Percentiles rank a stretch among this genome's conserved stretches.
phyloP scores from a whole-genome alignment of 2,329 filamentous ascomycete genomes.

The Cylindrodendrum hubeiense region DNA sequence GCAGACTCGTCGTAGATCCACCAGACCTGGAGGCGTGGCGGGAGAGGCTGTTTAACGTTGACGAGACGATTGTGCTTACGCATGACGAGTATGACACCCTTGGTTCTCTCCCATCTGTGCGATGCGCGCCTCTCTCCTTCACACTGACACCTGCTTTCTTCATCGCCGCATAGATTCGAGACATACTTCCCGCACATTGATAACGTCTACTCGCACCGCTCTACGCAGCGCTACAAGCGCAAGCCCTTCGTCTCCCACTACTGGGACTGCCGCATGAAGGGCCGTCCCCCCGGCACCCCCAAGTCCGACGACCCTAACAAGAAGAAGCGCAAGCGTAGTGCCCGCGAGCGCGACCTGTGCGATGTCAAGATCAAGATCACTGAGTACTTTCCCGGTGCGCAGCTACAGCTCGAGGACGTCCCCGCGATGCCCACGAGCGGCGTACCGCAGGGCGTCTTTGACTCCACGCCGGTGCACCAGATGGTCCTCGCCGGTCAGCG shows the following conservation, averaged over 20 bases:
- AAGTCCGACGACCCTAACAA: constrained; percentile 85
- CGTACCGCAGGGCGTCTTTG: constrained; percentile 14
- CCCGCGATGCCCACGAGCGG: not conserved
- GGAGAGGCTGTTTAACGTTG: constrained; percentile 79
- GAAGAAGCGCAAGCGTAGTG: constrained; percentile 83
- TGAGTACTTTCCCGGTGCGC: constrained; percentile 75
- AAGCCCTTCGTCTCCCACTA: constrained; percentile 88
- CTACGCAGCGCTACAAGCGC: constrained; percentile 83
- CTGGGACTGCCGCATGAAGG: constrained; percentile 87
- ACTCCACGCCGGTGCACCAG: constrained; percentile 24
- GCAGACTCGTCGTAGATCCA: constrained; percentile 72
- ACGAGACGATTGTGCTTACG: constrained; percentile 77
- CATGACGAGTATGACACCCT: constrained; percentile 74
- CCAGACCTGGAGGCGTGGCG: constrained; percentile 78
- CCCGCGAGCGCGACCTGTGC: constrained; percentile 82
- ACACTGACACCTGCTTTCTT: constrained; percentile 9
- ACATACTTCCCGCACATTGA: constrained; percentile 88
- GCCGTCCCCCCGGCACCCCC: constrained; percentile 81
- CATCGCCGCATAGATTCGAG: constrained; percentile 69
- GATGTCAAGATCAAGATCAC: constrained; percentile 91
- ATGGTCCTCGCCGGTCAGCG: constrained; percentile 58
- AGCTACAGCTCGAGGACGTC: constrained; percentile 46
- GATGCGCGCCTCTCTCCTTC: constrained; percentile 3
- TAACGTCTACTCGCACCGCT: constrained; percentile 87
- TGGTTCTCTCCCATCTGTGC: not conserved